Evolutionary conservation across 208 protist species (phyloP).

Genomic region (Novymonas esmeraldas): DNA sequence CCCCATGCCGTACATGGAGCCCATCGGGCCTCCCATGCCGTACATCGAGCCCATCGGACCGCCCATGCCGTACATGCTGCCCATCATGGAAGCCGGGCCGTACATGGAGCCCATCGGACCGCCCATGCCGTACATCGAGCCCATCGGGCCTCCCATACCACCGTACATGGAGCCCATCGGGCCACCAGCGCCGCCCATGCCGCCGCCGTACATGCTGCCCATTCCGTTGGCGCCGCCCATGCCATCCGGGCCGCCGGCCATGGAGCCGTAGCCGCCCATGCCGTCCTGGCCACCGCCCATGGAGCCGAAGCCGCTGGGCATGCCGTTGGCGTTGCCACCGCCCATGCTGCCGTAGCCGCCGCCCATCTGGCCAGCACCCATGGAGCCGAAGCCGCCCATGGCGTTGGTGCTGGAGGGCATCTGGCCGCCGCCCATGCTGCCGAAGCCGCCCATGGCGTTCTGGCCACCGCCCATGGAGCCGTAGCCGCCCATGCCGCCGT

Average conservation of each 20-base stretch:
- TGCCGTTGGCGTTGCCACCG: neutral
- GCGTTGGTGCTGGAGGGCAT: too few species aligned
- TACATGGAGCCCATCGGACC: conserved; percentile 24
- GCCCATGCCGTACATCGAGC: conserved; percentile 11
- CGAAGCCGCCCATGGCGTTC: conserved; percentile 11
- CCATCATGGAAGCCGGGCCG: conserved; percentile 14
- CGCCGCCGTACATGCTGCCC: conserved; percentile 8
- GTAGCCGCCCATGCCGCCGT: conserved; percentile 18
- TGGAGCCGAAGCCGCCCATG: conserved; percentile 1
- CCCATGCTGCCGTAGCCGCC: conserved; percentile 5
- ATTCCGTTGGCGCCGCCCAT: conserved; percentile 11
- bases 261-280: conserved; percentile 30
- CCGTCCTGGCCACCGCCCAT: conserved; percentile 7
- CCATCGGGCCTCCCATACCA: conserved; percentile 1
- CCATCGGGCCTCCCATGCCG: conserved; percentile 18
- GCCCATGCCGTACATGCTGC: conserved; percentile 17
- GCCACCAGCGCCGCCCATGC: conserved; percentile 9
- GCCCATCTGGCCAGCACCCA: neutral
- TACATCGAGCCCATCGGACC: conserved; percentile 12
- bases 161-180: conserved; percentile 8
- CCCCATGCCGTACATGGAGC: conserved; percentile 30
- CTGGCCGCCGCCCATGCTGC: neutral
- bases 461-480: conserved; percentile 18
- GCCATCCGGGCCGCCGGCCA: conserved; percentile 12
- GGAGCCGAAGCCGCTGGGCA: conserved; percentile 6